A percentile compares a stretch with the other conserved stretches of the same genome.
Evolutionary conservation across 2,329 filamentous ascomycete species (phyloP).

Genomic region (Trichoderma sp.): DNA sequence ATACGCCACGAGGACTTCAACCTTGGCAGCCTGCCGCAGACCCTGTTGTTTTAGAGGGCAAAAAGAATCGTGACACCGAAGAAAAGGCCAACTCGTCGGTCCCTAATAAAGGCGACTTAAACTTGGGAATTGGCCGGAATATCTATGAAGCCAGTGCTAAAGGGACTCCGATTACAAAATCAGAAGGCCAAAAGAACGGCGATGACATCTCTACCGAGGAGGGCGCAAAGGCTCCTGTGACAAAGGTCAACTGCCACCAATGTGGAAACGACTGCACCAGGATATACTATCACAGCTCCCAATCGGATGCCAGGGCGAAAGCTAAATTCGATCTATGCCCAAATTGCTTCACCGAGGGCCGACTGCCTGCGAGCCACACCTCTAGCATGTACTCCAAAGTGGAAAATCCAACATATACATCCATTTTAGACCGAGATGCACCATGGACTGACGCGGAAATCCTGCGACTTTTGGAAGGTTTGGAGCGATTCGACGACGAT

Average conservation of each 20-base stretch:
- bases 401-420: conserved; percentile 82
- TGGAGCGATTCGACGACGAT: conserved; percentile 93
- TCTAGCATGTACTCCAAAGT: conserved; percentile 83
- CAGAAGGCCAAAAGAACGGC: conserved; percentile 73
- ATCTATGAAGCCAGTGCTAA: conserved; percentile 93
- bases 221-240: conserved; percentile 65
- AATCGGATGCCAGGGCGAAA: conserved; percentile 61
- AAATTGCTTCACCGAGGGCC: conserved; percentile 82
- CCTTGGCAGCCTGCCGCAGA: conserved; percentile 90
- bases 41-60: conserved; percentile 64
- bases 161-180: conserved; percentile 67
- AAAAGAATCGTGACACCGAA: conserved; percentile 69
- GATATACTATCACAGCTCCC: conserved; percentile 61
- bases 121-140: conserved; percentile 90
- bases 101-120: conserved; percentile 75
- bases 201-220: conserved; percentile 65
- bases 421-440: conserved; percentile 77
- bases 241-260: conserved; percentile 80
- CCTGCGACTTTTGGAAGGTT: conserved; percentile 82
- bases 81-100: conserved; percentile 65
- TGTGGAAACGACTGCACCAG: conserved; percentile 87
- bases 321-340: conserved; percentile 87
- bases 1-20: conserved; percentile 91
- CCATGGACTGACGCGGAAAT: conserved; percentile 91
- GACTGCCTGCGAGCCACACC: conserved; percentile 77